A percentile compares a stretch with the other conserved stretches of the same genome.
phyloP scores from a whole-genome alignment of 441 rosid genomes.

The Eruca vesicaria region DNA sequence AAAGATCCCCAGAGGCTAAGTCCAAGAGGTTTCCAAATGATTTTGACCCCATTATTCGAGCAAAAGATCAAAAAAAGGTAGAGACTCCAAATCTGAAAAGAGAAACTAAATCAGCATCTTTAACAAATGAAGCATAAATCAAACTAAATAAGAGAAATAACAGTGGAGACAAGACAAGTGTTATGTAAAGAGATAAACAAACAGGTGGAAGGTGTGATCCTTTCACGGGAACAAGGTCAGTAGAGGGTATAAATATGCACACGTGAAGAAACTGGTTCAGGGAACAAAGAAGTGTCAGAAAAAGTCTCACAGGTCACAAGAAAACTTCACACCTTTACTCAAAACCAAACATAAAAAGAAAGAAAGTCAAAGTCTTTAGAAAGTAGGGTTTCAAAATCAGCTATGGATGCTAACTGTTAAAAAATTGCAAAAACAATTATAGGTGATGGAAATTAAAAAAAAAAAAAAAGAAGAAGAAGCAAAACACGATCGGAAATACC shows the following conservation, averaged over 20 bases:
- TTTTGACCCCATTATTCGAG: constrained; percentile 54
- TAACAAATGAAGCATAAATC: constrained; percentile 4
- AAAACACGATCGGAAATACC: constrained; percentile 5
- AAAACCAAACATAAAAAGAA: neutral
- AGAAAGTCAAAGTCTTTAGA: neutral
- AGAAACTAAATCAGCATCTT: neutral
- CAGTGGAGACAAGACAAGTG: neutral
- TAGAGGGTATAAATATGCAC: neutral
- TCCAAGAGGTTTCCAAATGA: constrained; percentile 63
- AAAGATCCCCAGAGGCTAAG: constrained; percentile 60
- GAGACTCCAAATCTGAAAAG: neutral
- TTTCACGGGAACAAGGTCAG: constrained; percentile 2
- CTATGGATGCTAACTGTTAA: neutral
- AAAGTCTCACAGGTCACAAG: neutral
- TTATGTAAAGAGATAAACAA: neutral
- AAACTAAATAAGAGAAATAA: neutral
- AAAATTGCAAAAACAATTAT: neutral
- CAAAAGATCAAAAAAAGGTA: constrained; percentile 28
- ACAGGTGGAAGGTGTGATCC: neutral
- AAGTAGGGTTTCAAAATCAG: neutral
- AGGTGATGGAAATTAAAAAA: neutral
- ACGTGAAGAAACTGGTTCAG: neutral
- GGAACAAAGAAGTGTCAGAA: neutral
- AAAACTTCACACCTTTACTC: neutral
- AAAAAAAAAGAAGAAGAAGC: neutral